A percentile compares a stretch with the other conserved stretches of the same genome.
Evolutionary conservation across 2,329 filamentous ascomycete species (phyloP).

Genomic region (Dryadomyces sulphureus): DNA sequence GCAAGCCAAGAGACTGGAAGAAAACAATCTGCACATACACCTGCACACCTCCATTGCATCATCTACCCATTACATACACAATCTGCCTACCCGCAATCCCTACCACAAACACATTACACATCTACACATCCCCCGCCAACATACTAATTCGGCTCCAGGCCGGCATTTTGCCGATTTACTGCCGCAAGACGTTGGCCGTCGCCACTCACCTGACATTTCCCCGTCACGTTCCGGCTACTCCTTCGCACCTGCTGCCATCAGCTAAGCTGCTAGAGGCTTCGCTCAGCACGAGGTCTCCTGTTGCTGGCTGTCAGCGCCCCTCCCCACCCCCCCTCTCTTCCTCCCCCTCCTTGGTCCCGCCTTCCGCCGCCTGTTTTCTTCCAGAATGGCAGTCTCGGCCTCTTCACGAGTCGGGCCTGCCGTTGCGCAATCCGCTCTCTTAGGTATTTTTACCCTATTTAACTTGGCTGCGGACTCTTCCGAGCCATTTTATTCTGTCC

Average conservation of each 20-base stretch:
- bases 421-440: slow-evolving; percentile 15
- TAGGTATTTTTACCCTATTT: slow-evolving; percentile 17
- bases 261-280: too few relatives aligned
- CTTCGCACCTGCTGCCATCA: neutral
- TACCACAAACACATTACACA: too few relatives aligned
- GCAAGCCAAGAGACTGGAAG: too few relatives aligned
- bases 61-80: too few relatives aligned
- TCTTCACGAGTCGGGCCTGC: slow-evolving; percentile 16
- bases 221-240: neutral
- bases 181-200: neutral
- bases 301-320: too few relatives aligned
- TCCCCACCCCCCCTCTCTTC: too few relatives aligned
- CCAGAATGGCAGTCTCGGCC: slow-evolving; percentile 16
- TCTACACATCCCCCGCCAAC: neutral
- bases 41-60: too few relatives aligned
- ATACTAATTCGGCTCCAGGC: too few relatives aligned
- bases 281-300: neutral
- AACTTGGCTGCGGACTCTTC: slow-evolving; percentile 6
- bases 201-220: neutral
- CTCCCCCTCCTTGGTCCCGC: neutral
- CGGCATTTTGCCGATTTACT: neutral
- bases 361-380: neutral
- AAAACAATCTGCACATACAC: too few relatives aligned
- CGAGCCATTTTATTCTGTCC: neutral
- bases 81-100: too few relatives aligned